Conservation (phyloP, 2,329 filamentous ascomycete genomes). For the Aspergillus amoenus region DNA sequence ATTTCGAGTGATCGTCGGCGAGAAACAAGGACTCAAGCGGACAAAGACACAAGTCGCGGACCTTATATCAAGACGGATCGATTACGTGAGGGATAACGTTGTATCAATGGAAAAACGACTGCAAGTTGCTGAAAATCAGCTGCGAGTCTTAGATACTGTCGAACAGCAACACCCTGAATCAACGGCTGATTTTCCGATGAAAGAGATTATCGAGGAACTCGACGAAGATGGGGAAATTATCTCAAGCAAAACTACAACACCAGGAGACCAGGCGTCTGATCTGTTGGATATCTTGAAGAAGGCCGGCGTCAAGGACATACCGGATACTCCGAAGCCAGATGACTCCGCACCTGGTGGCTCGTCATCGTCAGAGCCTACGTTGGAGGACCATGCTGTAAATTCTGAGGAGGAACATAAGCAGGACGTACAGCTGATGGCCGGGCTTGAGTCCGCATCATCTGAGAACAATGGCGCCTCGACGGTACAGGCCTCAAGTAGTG, state of each 20-base stretch:
- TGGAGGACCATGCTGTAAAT: not conserved
- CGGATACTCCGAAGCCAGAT: constrained; percentile 19
- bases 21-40: constrained; percentile 45
- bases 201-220: constrained; percentile 87
- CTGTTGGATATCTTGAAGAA: constrained; percentile 73
- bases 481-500: constrained; percentile 12
- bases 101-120: constrained; percentile 71
- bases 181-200: constrained; percentile 69
- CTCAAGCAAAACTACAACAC: constrained; percentile 63
- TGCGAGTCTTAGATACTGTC: constrained; percentile 62
- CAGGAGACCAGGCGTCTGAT: constrained; percentile 65
- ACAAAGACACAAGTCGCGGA: constrained; percentile 64
- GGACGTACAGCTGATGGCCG: not conserved
- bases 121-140: constrained; percentile 62
- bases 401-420: constrained; percentile 2
- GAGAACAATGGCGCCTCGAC: constrained; percentile 8
- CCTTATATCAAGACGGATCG: constrained; percentile 71
- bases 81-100: constrained; percentile 86
- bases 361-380: constrained; percentile 10
- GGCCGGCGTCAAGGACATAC: constrained; percentile 63
- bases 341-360: constrained; percentile 12
- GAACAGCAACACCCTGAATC: constrained; percentile 63
- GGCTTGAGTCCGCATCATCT: not conserved
- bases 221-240: constrained; percentile 88
- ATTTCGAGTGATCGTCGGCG: constrained; percentile 55